Evolutionary conservation across 331 rosid genomes (phyloP).

Genomic region (Arachis monticola): DNA sequence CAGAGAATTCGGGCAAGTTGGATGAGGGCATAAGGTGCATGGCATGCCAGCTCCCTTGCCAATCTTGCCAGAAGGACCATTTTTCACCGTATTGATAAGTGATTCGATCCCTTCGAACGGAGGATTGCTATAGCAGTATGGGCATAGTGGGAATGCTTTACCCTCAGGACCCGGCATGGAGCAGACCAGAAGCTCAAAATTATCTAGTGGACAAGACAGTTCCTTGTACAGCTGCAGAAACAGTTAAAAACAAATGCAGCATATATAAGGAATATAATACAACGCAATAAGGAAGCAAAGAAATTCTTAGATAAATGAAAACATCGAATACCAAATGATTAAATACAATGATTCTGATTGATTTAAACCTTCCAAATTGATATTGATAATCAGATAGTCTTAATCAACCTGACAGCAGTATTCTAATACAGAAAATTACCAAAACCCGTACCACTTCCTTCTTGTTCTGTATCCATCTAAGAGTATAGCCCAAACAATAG

Average conservation of each 20-base stretch:
- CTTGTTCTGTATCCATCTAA: not conserved
- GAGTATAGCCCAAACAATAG: not conserved
- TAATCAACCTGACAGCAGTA: not conserved
- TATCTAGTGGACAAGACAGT: constrained; percentile 86
- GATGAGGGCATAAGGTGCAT: constrained; percentile 92
- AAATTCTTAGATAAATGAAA: constrained; percentile 1
- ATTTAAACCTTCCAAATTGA: constrained; percentile 23
- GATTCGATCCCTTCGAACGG: constrained; percentile 92
- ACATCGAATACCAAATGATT: constrained; percentile 25
- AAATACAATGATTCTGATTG: constrained; percentile 35
- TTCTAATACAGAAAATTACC: not conserved
- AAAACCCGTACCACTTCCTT: not conserved
- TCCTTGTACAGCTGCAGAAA: constrained; percentile 87
- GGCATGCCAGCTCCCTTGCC: constrained; percentile 99
- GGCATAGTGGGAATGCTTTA: constrained; percentile 89
- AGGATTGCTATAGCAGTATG: constrained; percentile 94
- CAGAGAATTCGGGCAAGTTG: constrained; percentile 84
- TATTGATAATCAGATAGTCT: constrained; percentile 8
- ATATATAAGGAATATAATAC: not conserved
- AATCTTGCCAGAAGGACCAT: constrained; percentile 58
- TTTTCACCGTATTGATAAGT: constrained; percentile 60
- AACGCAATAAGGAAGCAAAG: too few species aligned
- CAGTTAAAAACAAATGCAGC: constrained; percentile 29
- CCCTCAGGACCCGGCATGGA: constrained; percentile 92
- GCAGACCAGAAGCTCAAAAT: constrained; percentile 86